Evolutionary conservation across 805 yeast genomes (phyloP), one percentile per base, ranked within the genome.

Genomic region (Tetrapisispora taiwanensis): DNA sequence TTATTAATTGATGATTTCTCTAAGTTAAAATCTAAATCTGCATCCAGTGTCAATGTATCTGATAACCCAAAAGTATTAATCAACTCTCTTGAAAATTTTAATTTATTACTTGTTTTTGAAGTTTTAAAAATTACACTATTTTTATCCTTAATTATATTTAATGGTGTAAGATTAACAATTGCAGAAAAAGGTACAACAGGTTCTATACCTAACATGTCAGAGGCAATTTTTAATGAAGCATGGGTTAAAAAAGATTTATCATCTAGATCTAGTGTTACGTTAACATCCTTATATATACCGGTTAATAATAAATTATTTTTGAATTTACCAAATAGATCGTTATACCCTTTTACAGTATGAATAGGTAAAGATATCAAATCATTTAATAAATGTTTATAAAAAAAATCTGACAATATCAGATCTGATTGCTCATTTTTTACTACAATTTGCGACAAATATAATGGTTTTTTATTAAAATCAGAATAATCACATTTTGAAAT

Each of bases 31-130:
- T 65, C 73, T 56, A 63, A 59, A 57, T 72, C 75, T 49, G 71
- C 62, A 42, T 74, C 73, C 1, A 74, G 49, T 13, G 71, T 59
- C 24, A 78, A 56, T 2, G 67, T 60, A 54, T 78, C 83, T 0
- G 82, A 83, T 32, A 76, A 75, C 10, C 84, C 84, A 38, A 78
- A 67, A 5, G 70, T 60, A 55, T 80, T 80, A 48, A 66, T 64
- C 48, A 72, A 67, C 2, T 62, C 50, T 48, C 66, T 68, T 39
- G 61, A 58, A 22, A 65, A 45, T 17, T 67, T 66, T 20, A 58
- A 54, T 31, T 63, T 67, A 7, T 62, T 53, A 30, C 66, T 65
- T 9, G 59, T 51, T 9, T 72, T 61, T 24, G 68, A 67, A 1
- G 55, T 55, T n/a, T 52, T 59, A 43, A 51, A 40, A 26, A 34